phyloP scores from a whole-genome alignment of 2,329 filamentous ascomycete genomes.

The Didymellaceae sp. region DNA sequence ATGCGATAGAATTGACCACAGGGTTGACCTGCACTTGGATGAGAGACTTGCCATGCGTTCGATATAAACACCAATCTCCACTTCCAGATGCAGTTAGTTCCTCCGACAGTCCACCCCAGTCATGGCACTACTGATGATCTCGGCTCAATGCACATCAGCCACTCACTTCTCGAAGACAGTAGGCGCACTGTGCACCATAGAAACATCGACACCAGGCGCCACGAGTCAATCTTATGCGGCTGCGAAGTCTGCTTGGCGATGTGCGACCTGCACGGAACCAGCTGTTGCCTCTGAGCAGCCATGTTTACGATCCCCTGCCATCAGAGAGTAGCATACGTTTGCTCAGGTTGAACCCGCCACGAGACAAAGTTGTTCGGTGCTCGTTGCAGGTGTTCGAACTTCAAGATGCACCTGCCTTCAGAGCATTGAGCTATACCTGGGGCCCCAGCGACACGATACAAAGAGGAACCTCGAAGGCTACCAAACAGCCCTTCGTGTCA shows the following conservation, averaged over 20 bases:
- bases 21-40: no score
- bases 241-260: conserved; percentile 25
- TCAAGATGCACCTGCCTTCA: conserved; percentile 12
- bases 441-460: conserved; percentile 18
- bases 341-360: conserved; percentile 25
- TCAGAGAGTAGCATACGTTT: conserved; percentile 30
- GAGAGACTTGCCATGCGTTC: no score
- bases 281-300: conserved; percentile 22
- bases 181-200: not conserved
- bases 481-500: not conserved
- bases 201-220: not conserved
- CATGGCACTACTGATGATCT: not conserved
- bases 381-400: conserved; percentile 10
- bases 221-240: conserved; percentile 18
- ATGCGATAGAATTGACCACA: no score
- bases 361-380: conserved; percentile 20
- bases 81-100: conserved; percentile 3
- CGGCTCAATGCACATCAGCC: not conserved
- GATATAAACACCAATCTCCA: not conserved
- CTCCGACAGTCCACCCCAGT: not conserved
- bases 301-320: conserved; percentile 29
- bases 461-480: not conserved
- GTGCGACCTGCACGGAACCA: conserved; percentile 23
- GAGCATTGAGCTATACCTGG: conserved; percentile 31
- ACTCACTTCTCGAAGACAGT: not conserved